Evolutionary conservation across 2,329 filamentous ascomycete genomes (phyloP), one percentile per base, ranked within the genome.

Genomic region (Teratosphaeria gauchensis): DNA sequence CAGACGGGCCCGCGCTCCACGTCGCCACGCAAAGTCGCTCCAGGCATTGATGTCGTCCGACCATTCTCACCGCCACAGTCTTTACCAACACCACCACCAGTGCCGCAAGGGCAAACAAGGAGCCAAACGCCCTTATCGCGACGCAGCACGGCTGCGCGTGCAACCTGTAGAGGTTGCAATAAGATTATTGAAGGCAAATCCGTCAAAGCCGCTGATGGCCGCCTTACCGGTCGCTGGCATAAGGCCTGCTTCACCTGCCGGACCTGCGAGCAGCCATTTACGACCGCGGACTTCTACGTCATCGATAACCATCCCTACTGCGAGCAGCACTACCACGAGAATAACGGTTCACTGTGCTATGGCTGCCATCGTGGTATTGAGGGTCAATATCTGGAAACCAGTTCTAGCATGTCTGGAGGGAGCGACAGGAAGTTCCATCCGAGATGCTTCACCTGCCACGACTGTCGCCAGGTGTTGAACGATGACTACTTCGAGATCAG

Each of bases 231-330:
- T 9, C 87, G 91, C 63, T 99, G 96, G 73, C 94, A 99, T 79
- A 95, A 95, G 73, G 83, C 87, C 4, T 99, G 92, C 73, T 97
- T 99, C 71, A 89, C 92, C 11, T 99, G 94, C 79, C 83, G 84
- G 4, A 91, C 88, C 1, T 99, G 94, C 76, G 78, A 80, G 11
- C 81, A 85, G 57, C 87, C 91, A 0, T 99, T 97, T 70, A 79
- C 85, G 21, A 95, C 91, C 0, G 83, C 90, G 1, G 91, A 94
- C 60, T 97, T 97, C 68, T 99, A 99, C 71, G 92, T 99, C 11
- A 83, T 91, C 60, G 77, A 88, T 63, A 90, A 99, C 74, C 81
- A 84, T 60, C 94, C 94, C 0, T 96, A 92, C 75, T 97, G 94
- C 74, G 87, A 90, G 65, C 85, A 86, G 55, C 91, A 97, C 74